Evolutionary conservation across 2,329 filamentous ascomycete species (phyloP).

Genomic region (Lomentospora prolificans): DNA sequence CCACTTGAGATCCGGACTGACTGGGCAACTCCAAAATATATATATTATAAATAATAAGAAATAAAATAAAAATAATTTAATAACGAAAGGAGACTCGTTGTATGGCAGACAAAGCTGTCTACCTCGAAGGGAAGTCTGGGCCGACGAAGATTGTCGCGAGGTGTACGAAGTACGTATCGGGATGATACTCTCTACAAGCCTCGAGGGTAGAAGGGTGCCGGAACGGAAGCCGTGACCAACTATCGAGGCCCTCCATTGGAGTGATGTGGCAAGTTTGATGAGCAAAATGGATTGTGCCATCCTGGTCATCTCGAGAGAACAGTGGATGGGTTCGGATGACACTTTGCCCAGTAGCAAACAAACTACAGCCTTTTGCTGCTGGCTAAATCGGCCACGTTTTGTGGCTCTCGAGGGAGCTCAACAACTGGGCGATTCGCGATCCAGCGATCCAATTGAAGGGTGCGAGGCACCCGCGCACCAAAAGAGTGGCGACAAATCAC

Average conservation of each 20-base stretch:
- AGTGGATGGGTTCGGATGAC: background rate
- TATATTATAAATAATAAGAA: no score
- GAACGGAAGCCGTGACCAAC: background rate
- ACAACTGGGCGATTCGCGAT: background rate
- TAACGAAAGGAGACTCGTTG: no score
- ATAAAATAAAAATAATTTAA: no score
- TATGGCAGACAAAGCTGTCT: no score
- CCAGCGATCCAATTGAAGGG: background rate
- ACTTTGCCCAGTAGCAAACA: background rate
- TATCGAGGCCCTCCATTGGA: background rate
- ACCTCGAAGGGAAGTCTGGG: no score
- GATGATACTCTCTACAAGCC: no score
- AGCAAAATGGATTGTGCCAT: background rate
- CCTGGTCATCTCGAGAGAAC: background rate
- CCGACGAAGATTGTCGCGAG: no score
- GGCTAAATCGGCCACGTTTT: conserved; percentile 8
- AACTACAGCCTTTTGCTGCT: background rate
- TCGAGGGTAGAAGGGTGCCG: no score
- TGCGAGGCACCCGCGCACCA: conserved; percentile 1
- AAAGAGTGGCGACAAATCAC: conserved; percentile 5
- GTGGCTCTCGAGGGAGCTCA: conserved; percentile 2
- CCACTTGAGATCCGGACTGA: no score
- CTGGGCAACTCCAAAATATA: no score
- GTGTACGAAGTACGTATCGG: no score
- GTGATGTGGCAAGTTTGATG: conserved; percentile 3